phyloP scores from a whole-genome alignment of 495 filamentous ascomycete species.

The Penicillium lagena region DNA sequence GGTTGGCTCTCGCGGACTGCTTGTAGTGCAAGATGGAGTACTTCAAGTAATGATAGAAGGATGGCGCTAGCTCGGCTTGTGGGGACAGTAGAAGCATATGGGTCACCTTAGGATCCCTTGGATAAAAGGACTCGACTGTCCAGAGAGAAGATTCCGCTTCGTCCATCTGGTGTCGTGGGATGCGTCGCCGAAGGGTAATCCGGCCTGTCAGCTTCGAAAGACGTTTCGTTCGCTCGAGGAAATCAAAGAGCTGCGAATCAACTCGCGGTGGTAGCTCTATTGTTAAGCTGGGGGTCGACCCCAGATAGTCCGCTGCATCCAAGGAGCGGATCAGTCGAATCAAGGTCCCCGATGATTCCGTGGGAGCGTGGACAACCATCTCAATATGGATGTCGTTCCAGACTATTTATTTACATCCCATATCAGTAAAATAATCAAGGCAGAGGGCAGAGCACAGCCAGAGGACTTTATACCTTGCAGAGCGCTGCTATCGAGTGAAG shows the following conservation, averaged over 20 bases:
- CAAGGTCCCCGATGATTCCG: slow-evolving; percentile 61
- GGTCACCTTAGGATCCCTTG: slow-evolving; percentile 48
- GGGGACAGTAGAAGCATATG: slow-evolving; percentile 76
- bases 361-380: slow-evolving; percentile 68
- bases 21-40: slow-evolving; percentile 67
- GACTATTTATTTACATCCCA: slow-evolving; percentile 29
- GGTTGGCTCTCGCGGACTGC: slow-evolving; percentile 48
- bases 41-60: slow-evolving; percentile 77
- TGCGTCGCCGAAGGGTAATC: slow-evolving; percentile 65
- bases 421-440: not conserved
- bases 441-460: not conserved
- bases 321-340: slow-evolving; percentile 69
- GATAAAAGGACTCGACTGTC: slow-evolving; percentile 79
- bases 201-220: slow-evolving; percentile 43
- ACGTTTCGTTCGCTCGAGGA: slow-evolving; percentile 55
- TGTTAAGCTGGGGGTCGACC: slow-evolving; percentile 61
- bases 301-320: slow-evolving; percentile 64
- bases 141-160: slow-evolving; percentile 59
- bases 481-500: slow-evolving; percentile 64
- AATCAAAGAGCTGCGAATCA: slow-evolving; percentile 55
- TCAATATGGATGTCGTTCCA: slow-evolving; percentile 73
- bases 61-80: slow-evolving; percentile 64
- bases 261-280: slow-evolving; percentile 69
- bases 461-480: slow-evolving; percentile 47
- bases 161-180: slow-evolving; percentile 47